These are phyloP conservation scores for Candida dendrica DNA, from an alignment of 805 yeast genomes.

Conservation along the genomic window DNA sequence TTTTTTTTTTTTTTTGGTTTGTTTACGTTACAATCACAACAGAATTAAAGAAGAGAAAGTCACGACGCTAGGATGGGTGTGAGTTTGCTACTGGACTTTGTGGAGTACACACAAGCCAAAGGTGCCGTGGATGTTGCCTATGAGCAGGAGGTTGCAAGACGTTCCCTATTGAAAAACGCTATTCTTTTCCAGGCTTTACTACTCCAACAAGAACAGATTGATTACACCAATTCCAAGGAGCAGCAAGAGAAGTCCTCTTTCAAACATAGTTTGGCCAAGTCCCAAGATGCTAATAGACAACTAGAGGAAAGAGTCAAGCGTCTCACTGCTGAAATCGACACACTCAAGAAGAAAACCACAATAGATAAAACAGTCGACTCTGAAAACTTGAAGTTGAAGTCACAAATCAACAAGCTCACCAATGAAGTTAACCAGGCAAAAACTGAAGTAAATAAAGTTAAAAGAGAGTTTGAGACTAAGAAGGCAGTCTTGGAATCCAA, in stretches of 20 bases:
- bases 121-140: slow-evolving; percentile 2
- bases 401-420: slow-evolving; percentile 26
- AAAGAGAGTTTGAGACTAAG: slow-evolving; percentile 25
- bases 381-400: slow-evolving; percentile 27
- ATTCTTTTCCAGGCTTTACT: slow-evolving; percentile 12
- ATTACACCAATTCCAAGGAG: slow-evolving; percentile 7
- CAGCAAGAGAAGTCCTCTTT: slow-evolving; percentile 6
- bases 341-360: slow-evolving; percentile 17
- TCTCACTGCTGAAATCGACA: slow-evolving; percentile 14
- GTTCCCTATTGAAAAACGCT: slow-evolving; percentile 12
- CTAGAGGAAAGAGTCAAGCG: slow-evolving; percentile 14
- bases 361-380: slow-evolving; percentile 12
- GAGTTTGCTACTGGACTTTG: neutral
- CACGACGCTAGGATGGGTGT: neutral
- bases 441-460: slow-evolving; percentile 23
- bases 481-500: slow-evolving; percentile 28
- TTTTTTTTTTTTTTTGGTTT: neutral
- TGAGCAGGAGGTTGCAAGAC: slow-evolving; percentile 11
- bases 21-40: neutral
- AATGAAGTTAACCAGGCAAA: slow-evolving; percentile 23
- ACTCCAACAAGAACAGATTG: slow-evolving; percentile 12
- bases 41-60: neutral
- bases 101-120: slow-evolving; percentile 6
- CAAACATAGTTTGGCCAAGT: slow-evolving; percentile 15
- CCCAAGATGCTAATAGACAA: slow-evolving; percentile 16